phyloP scores from a whole-genome alignment of 176 grass and related monocot species.

The Lolium multiflorum region DNA sequence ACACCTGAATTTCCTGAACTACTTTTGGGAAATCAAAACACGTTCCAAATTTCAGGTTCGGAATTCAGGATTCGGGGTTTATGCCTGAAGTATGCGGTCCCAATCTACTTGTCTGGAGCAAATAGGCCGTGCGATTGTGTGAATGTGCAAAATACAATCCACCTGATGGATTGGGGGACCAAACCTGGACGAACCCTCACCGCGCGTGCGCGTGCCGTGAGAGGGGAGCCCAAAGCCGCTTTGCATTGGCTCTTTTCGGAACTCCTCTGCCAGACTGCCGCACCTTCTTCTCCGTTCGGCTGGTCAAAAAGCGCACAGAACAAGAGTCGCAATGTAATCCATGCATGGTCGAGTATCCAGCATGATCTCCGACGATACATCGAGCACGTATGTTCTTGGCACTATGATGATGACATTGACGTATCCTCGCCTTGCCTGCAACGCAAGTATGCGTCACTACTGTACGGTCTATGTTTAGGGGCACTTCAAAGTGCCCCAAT shows the following conservation, averaged over 20 bases:
- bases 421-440: conserved; percentile 31
- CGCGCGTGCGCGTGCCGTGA: conserved; percentile 7
- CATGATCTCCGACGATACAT: conserved; percentile 31
- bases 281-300: too few species aligned
- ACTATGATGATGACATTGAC: conserved; percentile 18
- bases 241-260: too few species aligned
- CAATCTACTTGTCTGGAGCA: background rate
- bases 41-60: too few species aligned
- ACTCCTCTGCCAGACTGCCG: too few species aligned
- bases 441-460: conserved; percentile 26
- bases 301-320: conserved; percentile 48
- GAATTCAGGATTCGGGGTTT: too few species aligned
- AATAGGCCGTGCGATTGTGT: background rate
- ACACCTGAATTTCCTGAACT: too few species aligned
- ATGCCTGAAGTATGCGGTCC: background rate
- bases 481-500: too few species aligned
- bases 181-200: background rate
- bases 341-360: conserved; percentile 33
- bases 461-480: too few species aligned
- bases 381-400: conserved; percentile 29
- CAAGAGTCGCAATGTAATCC: conserved; percentile 29
- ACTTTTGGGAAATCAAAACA: too few species aligned
- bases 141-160: background rate
- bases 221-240: too few species aligned
- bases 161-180: background rate